Evolutionary conservation across 2,329 filamentous ascomycete species (phyloP).

Genomic region (Hortaea sp.): DNA sequence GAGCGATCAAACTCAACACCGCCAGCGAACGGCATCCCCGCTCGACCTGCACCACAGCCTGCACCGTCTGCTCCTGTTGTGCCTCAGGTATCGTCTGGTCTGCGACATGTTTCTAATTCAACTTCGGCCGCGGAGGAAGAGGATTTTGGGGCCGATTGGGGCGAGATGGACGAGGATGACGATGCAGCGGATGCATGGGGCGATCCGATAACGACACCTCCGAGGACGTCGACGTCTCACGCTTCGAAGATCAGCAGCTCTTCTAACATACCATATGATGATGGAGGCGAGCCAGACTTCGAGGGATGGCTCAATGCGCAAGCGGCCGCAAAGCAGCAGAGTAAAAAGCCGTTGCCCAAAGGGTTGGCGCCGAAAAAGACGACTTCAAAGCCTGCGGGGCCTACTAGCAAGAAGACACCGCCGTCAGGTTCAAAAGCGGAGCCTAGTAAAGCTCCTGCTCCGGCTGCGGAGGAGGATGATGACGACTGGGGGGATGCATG

Average conservation of each 20-base stretch:
- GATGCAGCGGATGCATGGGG: slow-evolving; percentile 39
- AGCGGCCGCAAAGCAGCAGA: slow-evolving; percentile 57
- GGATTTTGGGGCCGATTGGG: slow-evolving; percentile 62
- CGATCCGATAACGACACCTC: slow-evolving; percentile 24
- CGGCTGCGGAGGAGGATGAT: slow-evolving; percentile 22
- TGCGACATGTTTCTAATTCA: slow-evolving; percentile 13
- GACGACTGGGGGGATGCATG: slow-evolving; percentile 33
- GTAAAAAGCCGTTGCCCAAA: slow-evolving; percentile 66
- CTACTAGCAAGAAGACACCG: slow-evolving; percentile 18
- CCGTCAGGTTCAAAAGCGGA: slow-evolving; percentile 11
- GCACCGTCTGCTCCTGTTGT: slow-evolving; percentile 19
- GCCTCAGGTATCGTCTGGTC: slow-evolving; percentile 18
- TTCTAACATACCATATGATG: slow-evolving; percentile 52
- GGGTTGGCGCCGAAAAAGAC: slow-evolving; percentile 57
- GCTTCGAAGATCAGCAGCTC: slow-evolving; percentile 10
- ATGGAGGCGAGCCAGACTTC: slow-evolving; percentile 86
- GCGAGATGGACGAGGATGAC: slow-evolving; percentile 46
- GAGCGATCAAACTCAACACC: slow-evolving; percentile 41
- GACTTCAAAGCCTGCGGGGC: slow-evolving; percentile 14
- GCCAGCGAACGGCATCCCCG: slow-evolving; percentile 24
- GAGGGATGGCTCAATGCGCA: slow-evolving; percentile 90
- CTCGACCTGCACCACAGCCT: slow-evolving; percentile 20
- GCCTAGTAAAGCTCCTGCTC: too few species aligned
- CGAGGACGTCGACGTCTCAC: slow-evolving; percentile 15
- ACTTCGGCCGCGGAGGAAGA: slow-evolving; percentile 32